These are phyloP conservation scores for Pyrenochaeta sp. DNA, from an alignment of 2,329 filamentous ascomycete genomes.

Conservation along the genomic window DNA sequence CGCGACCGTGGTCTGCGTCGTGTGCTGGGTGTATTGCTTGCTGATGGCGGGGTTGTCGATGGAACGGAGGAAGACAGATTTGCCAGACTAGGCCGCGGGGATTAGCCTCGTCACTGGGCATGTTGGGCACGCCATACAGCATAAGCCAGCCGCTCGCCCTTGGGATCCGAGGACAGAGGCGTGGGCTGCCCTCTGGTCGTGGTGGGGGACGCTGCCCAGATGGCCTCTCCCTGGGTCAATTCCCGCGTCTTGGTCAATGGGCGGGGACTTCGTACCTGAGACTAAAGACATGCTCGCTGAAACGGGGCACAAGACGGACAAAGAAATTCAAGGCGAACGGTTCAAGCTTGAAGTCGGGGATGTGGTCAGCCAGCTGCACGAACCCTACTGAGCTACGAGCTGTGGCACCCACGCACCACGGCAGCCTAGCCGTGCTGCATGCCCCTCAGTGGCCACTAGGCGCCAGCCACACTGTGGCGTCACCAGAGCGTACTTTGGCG, in stretches of 20 bases:
- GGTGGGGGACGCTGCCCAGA: constrained; percentile 84
- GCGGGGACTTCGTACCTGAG: constrained; percentile 18
- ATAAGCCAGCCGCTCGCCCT: constrained; percentile 92
- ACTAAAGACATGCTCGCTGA: constrained; percentile 28
- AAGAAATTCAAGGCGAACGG: no score
- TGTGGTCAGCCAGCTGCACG: no score
- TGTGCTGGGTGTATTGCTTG: constrained; percentile 93
- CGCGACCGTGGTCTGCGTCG: constrained; percentile 85
- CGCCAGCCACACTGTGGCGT: no score
- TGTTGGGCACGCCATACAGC: no score
- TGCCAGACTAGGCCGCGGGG: constrained; percentile 73
- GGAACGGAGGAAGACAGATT: constrained; percentile 93
- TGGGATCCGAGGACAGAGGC: constrained; percentile 84
- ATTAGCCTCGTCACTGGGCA: no score
- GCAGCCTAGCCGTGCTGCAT: no score
- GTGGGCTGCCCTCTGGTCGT: constrained; percentile 88
- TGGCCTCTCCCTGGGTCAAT: constrained; percentile 61
- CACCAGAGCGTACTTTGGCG: no score
- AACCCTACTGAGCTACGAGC: no score
- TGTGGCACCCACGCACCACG: no score
- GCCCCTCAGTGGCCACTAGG: no score
- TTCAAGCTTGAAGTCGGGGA: no score
- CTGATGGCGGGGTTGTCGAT: constrained; percentile 87
- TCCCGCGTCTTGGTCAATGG: background rate
- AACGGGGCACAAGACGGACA: no score